Conservation (phyloP, 2,329 filamentous ascomycete genomes). For the Colletotrichum nymphaeae region DNA sequence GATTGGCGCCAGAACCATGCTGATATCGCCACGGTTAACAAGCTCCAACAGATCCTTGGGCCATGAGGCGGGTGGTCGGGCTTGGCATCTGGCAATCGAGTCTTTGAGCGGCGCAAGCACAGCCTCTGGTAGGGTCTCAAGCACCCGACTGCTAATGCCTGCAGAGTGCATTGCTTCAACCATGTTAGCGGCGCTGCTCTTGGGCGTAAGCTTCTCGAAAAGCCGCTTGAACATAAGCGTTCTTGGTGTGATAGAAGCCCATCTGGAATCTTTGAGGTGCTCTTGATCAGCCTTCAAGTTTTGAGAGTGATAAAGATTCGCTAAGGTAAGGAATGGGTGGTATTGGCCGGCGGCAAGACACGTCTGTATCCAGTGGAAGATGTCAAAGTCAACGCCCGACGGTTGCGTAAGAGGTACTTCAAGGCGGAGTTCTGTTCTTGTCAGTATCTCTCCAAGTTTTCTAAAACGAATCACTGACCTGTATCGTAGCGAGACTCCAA, state of each 20-base stretch:
- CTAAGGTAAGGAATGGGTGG: constrained; percentile 54
- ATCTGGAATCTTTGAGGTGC: constrained; percentile 51
- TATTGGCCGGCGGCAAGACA: constrained; percentile 53
- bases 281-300: constrained; percentile 49
- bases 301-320: constrained; percentile 57
- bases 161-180: constrained; percentile 80
- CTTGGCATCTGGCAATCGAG: constrained; percentile 85
- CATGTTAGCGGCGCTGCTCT: constrained; percentile 67
- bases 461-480: constrained; percentile 46
- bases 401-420: constrained; percentile 44
- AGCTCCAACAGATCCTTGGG: constrained; percentile 76
- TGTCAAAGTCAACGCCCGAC: constrained; percentile 43
- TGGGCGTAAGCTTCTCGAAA: constrained; percentile 67
- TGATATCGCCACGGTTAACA: constrained; percentile 85
- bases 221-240: constrained; percentile 78
- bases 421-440: constrained; percentile 44
- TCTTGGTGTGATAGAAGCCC: constrained; percentile 68
- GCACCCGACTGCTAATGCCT: constrained; percentile 72
- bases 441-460: constrained; percentile 8
- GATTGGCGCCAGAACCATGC: constrained; percentile 68
- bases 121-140: constrained; percentile 88
- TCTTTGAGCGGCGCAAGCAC: constrained; percentile 86
- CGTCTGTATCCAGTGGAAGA: constrained; percentile 66
- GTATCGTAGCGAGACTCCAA: constrained; percentile 51
- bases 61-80: constrained; percentile 84